These are phyloP conservation scores for Dactylellina haptotyla DNA, from an alignment of 2,329 filamentous ascomycete species.

Conservation along the genomic window DNA sequence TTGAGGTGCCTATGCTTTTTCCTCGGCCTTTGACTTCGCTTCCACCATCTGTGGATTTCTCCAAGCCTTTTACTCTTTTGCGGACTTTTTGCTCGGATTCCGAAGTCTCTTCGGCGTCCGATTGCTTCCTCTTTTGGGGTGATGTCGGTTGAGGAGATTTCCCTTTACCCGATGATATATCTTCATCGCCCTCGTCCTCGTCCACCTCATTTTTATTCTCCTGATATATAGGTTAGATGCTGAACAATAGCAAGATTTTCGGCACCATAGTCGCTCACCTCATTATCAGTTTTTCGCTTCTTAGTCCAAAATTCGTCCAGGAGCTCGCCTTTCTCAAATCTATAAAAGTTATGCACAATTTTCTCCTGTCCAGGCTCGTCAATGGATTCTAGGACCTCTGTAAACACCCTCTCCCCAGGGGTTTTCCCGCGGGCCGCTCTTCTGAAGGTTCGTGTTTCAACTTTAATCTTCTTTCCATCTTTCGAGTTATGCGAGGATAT, in stretches of 20 bases:
- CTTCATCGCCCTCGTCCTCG: too few relatives aligned
- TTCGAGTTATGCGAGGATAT: background rate
- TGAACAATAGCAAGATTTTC: background rate
- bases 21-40: background rate
- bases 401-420: conserved; percentile 1
- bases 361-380: conserved; percentile 7
- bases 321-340: conserved; percentile 24
- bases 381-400: conserved; percentile 27
- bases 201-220: too few relatives aligned
- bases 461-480: conserved; percentile 1
- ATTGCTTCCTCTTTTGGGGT: too few relatives aligned
- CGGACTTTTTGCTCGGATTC: too few relatives aligned
- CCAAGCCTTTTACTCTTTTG: background rate
- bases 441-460: conserved; percentile 25
- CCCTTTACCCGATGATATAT: too few relatives aligned
- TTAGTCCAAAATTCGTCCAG: background rate
- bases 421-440: conserved; percentile 12
- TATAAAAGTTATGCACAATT: conserved; percentile 11
- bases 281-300: background rate
- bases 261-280: background rate
- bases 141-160: too few relatives aligned
- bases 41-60: background rate
- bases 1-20: background rate
- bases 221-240: too few relatives aligned
- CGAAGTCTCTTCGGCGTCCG: too few relatives aligned